phyloP scores from a whole-genome alignment of 2,329 filamentous ascomycete genomes.

The Arthrobotrys conoides region DNA sequence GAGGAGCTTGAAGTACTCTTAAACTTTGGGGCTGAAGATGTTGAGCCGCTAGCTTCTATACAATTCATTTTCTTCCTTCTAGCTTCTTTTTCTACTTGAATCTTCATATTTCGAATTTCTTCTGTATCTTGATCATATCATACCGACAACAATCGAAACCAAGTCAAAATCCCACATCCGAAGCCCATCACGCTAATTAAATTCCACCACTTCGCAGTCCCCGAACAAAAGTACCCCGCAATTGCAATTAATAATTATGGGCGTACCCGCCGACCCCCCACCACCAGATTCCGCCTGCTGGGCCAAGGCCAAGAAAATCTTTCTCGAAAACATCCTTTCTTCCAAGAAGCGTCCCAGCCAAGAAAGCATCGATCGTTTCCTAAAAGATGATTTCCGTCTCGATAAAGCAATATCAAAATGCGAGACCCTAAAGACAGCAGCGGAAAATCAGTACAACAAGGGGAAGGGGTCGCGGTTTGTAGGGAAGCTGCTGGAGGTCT shows the following conservation, averaged over 20 bases:
- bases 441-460: conserved; percentile 59
- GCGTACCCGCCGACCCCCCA: conserved; percentile 25
- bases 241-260: conserved; percentile 15
- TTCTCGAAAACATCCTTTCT: conserved; percentile 48
- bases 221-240: conserved; percentile 22
- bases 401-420: conserved; percentile 60
- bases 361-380: conserved; percentile 56
- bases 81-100: neutral
- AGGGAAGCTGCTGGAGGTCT: conserved; percentile 50
- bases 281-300: conserved; percentile 54
- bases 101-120: neutral
- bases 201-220: neutral
- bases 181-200: neutral
- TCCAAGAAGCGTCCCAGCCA: conserved; percentile 50
- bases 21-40: neutral
- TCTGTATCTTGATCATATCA: no score
- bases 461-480: conserved; percentile 52
- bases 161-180: neutral
- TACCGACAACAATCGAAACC: neutral
- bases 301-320: conserved; percentile 52
- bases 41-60: neutral
- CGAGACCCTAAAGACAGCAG: conserved; percentile 46
- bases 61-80: neutral
- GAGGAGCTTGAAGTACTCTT: no score
- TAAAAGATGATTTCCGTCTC: conserved; percentile 53